These are phyloP conservation scores for Schoenoplectus tabernaemontani DNA, from an alignment of 202 grass and related monocot species.

Conservation along the genomic window DNA sequence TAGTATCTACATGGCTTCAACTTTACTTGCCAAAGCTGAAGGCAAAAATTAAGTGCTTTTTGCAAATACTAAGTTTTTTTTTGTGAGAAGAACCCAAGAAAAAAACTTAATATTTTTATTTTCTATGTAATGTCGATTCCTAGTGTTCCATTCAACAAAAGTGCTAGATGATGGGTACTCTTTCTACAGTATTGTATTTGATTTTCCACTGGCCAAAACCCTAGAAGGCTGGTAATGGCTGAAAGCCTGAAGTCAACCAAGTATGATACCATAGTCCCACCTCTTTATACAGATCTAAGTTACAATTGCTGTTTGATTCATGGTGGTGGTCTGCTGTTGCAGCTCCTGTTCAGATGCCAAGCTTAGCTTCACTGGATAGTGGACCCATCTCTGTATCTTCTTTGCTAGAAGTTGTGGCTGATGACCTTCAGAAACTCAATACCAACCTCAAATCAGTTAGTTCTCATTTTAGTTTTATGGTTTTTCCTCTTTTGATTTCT, in stretches of 20 bases:
- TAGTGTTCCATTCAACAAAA: conserved; percentile 5
- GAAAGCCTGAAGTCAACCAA: neutral
- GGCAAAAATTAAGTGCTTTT: too few relatives aligned
- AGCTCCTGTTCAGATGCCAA: conserved; percentile 33
- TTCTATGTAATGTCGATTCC: neutral
- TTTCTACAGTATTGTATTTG: neutral
- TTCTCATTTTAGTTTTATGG: too few relatives aligned
- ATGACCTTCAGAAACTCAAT: conserved; percentile 68
- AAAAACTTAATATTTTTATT: neutral
- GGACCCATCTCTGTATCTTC: conserved; percentile 46
- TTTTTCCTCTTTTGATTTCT: neutral
- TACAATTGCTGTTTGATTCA: neutral
- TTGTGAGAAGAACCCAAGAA: neutral
- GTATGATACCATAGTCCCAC: neutral
- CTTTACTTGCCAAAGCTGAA: neutral
- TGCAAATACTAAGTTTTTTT: too few relatives aligned
- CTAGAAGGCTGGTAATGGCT: neutral
- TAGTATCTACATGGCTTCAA: neutral
- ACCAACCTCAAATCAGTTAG: conserved; percentile 92
- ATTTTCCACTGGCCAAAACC: neutral
- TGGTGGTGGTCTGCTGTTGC: neutral
- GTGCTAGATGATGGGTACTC: neutral
- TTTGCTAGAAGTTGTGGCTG: conserved; percentile 59
- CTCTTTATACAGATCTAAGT: neutral
- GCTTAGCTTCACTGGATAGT: conserved; percentile 9